Evolutionary conservation across 2,329 filamentous ascomycete genomes (phyloP), one percentile per base, ranked within the genome.

Genomic region (Neonectria sp.): DNA sequence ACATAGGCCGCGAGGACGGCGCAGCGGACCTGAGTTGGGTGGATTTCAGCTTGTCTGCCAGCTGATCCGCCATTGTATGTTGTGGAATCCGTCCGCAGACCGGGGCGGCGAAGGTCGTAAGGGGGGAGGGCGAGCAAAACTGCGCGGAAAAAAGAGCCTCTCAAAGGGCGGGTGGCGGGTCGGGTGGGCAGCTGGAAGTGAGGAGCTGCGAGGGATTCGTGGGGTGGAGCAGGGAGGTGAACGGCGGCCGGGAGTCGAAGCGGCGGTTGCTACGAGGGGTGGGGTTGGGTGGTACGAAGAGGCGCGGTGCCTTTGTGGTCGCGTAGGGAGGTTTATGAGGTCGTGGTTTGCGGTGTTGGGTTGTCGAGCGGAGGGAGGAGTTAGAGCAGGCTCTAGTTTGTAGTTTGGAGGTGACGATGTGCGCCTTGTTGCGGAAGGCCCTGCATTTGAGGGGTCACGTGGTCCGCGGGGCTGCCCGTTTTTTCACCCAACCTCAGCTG

Each of bases 41-140:
- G 70, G 75, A 80, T 78, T 80, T 80, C 71, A 85, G 78, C 79
- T 83, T 80, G 66, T 85, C 82, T 79, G 79, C 81, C 73, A 85
- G 78, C 77, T 83, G 81, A 76, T 84, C 82, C 74, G 83, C 78
- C 83, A 85, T 85, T 77, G 74, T 78, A 72, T 73, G 75, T 70
- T 73, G 75, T 72, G 71, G 60, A 61, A 71, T 75, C 71, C 72
- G 71, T 75, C 71, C 71, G 68, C 71, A 69, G 75, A 75, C 69
- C 67, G 70, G 60, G 63, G 68, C 69, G 65, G 63, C 70, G 52
- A 68, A 65, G 60, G 53, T 60, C 60, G 60, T 69, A 60, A 58
- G 64, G 67, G 67, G 17, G 65, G 67, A 66, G 67, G 21, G 66
- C 69, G 68, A 71, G 73, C 70, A 74, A 73, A 71, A 68, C 60